Evolutionary conservation across 2,329 filamentous ascomycete genomes (phyloP), one percentile per base, ranked within the genome.

Genomic region (Hypoxylon sp.): DNA sequence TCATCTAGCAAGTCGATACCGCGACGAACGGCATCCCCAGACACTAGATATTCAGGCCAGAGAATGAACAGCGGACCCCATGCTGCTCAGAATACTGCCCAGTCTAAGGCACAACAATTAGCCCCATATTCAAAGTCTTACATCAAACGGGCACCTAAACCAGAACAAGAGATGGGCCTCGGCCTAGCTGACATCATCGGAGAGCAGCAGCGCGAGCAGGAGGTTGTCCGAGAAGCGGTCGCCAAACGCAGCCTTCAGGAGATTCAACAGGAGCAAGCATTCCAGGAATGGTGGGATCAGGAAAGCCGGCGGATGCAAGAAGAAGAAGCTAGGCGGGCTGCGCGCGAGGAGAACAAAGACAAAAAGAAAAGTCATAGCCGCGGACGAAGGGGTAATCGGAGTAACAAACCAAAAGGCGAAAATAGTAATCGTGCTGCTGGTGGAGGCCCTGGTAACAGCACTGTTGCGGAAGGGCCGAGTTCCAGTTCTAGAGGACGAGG

Each of bases 261-360:
- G 69, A 99, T 99, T 65, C 96, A 99, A 78, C 90, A 96, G 71
- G 96, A 99, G 80, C 96, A 99, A 77, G 93, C 93, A 56, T 99
- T 99, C 77, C 93, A 98, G 77, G 90, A 97, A 77, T 97, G 94
- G 94, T 97, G 94, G 94, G 93, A 97, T 72, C 90, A 92, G 68
- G 94, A 97, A 79, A 93, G 90, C 74, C 86, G 86, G 65, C 85
- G 92, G 28, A 87, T 91, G 38, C 90, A 91, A 70, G 88, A 91
- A 71, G 89, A 89, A 67, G 86, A 87, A 67, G 83, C 84, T 2
- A 76, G 80, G 48, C 78, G 81, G 53, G 75, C 78, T 23, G 76
- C 75, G 34, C 80, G 79, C 63, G 80, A 81, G 48, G 82, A 85
- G 72, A 83, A 82, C 11, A 81, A 82, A 59, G 82, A 78, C 60